These are phyloP conservation scores for Taiozyma sp. DNA, from an alignment of 1,139 yeast species.

Conservation along the genomic window DNA sequence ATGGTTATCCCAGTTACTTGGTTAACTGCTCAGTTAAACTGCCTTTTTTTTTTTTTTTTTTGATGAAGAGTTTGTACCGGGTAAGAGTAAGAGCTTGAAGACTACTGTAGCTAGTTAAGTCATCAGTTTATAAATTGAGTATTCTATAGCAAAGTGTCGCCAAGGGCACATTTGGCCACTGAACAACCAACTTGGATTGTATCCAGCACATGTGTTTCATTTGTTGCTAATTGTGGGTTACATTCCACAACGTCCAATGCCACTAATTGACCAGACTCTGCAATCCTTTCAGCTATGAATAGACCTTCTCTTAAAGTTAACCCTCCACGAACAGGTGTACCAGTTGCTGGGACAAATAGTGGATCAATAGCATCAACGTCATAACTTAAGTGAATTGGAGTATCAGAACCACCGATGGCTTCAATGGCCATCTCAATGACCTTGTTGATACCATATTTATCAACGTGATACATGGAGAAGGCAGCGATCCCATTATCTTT, in stretches of 20 bases:
- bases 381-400: conserved; percentile 85
- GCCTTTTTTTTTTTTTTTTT: no score
- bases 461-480: conserved; percentile 93
- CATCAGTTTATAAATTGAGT: no score
- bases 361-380: conserved; percentile 99
- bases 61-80: no score
- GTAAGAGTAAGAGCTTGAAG: no score
- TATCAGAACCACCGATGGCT: conserved; percentile 67
- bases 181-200: conserved; percentile 91
- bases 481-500: conserved; percentile 73
- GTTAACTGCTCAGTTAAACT: no score
- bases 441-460: conserved; percentile 85
- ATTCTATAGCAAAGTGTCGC: conserved; percentile 70
- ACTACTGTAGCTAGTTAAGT: no score
- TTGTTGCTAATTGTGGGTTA: conserved; percentile 83
- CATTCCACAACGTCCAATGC: conserved; percentile 93
- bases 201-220: conserved; percentile 70
- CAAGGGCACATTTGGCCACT: conserved; percentile 88
- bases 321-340: conserved; percentile 97
- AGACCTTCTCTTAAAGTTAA: conserved; percentile 91
- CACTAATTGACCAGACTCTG: conserved; percentile 78
- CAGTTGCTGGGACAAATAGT: conserved; percentile 90
- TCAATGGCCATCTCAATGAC: conserved; percentile 91
- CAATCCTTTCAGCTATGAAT: conserved; percentile 86
- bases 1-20: no score